A percentile compares a stretch with the other conserved stretches of the same genome.
Conservation (phyloP, 805 yeast species). For the Pichia heedii region DNA sequence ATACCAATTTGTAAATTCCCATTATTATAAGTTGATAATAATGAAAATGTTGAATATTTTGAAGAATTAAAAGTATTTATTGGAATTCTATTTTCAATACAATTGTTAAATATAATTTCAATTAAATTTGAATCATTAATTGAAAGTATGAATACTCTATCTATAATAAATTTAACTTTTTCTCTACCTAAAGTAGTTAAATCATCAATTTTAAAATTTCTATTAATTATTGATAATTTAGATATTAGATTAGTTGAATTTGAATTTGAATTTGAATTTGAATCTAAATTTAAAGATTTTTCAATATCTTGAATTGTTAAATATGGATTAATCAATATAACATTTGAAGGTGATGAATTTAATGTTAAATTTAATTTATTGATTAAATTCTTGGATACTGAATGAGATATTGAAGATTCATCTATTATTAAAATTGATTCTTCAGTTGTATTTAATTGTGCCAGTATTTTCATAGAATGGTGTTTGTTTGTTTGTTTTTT, state of each 20-base stretch:
- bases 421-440: constrained; percentile 7
- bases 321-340: constrained; percentile 3
- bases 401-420: neutral
- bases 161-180: constrained; percentile 58
- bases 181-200: constrained; percentile 51
- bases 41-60: constrained; percentile 62
- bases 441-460: constrained; percentile 5
- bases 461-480: constrained; percentile 6
- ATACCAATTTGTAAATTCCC: constrained; percentile 73
- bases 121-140: constrained; percentile 22
- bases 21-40: constrained; percentile 59
- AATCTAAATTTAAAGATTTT: neutral
- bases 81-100: constrained; percentile 65
- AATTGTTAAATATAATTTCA: constrained; percentile 36
- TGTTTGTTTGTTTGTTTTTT: too few species aligned
- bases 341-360: constrained; percentile 3
- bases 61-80: constrained; percentile 71
- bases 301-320: neutral
- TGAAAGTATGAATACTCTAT: constrained; percentile 58
- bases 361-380: constrained; percentile 4
- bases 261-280: neutral
- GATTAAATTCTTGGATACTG: constrained; percentile 7
- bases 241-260: neutral
- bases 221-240: constrained; percentile 10
- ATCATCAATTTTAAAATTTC: constrained; percentile 33